Base-by-base conservation (phyloP, 805 yeast genomes). In the Candida yuanshanica region DNA sequence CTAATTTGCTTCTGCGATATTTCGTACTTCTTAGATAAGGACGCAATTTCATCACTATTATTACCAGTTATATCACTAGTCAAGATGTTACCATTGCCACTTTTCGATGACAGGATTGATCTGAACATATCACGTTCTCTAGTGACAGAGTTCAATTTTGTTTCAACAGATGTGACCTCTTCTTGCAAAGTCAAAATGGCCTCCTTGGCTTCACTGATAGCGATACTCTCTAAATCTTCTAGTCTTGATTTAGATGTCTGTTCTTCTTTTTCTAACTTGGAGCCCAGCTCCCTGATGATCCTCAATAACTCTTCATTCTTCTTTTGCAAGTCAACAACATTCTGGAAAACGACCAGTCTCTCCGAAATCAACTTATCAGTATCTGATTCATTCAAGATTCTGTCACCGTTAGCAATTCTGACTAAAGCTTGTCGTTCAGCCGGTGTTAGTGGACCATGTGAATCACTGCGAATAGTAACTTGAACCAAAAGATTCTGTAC, bases 401-500 rank as follows among this genome's bases (percentile, higher is more conserved):
- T 57, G 5, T 62, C 62, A 33, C 65, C 68, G 14, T 46, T 49
- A 4, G 62, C 38, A 31, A 88, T 66, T 37, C 70, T 73, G 18
- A 75, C 77, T 20, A 89, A 70, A 20, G 81, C 79, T n/a, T 67
- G 68, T 48, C 74, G 72, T 53, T 91, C 96, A 12, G 75, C 75
- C 0, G 69, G 60, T 5, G 83, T 73, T 27, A 91, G 63, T 8
- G 91, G 85, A 31, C 69, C 65, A 27, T 76, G 76, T n/a, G 75
- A 66, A 38, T 70, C 71, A 11, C 72, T 75, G 35, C 78, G 70
- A 2, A 83, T 65, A 22, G 78, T 69, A 2, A 85, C 68, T 54
- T 84, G 87, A 13, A 83, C 73, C 29, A 91, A 68, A 27, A 89
- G 69, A 37, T 71, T 73, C 50, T 85, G 87, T n/a, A 93, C 74